Evolutionary conservation across 2,329 filamentous ascomycete species (phyloP).

Genomic region (Trichophaea hybrida): DNA sequence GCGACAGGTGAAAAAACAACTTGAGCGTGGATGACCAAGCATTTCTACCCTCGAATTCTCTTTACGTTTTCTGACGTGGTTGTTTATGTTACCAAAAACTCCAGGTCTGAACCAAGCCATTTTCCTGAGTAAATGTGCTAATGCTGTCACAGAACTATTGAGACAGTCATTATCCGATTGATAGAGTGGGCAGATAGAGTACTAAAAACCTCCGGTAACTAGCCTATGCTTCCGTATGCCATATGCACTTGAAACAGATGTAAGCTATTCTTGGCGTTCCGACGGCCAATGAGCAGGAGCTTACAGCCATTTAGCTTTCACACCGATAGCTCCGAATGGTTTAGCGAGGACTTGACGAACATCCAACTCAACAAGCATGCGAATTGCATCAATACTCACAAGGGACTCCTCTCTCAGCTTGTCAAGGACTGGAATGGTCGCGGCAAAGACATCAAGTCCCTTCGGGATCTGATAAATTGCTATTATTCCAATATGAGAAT

Average conservation of each 20-base stretch:
- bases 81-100: constrained; percentile 35
- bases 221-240: constrained; percentile 42
- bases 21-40: constrained; percentile 27
- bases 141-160: constrained; percentile 30
- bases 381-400: constrained; percentile 30
- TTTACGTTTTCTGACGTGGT: constrained; percentile 37
- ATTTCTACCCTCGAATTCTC: constrained; percentile 36
- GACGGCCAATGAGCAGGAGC: constrained; percentile 33
- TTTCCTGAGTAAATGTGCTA: background rate
- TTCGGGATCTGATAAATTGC: constrained; percentile 36
- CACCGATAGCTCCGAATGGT: background rate
- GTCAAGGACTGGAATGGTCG: constrained; percentile 34
- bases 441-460: constrained; percentile 34
- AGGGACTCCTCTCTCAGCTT: constrained; percentile 24
- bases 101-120: constrained; percentile 26
- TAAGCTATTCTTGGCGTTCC: constrained; percentile 23
- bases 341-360: constrained; percentile 31
- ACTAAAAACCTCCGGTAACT: constrained; percentile 41
- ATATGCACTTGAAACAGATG: constrained; percentile 35
- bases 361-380: constrained; percentile 31
- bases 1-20: background rate
- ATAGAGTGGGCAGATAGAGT: constrained; percentile 40
- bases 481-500: constrained; percentile 40
- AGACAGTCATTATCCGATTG: constrained; percentile 34
- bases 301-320: background rate